A percentile compares a stretch with the other conserved stretches of the same genome.
Conservation (phyloP, 257 asterid species). For the Lycium ferocissimum region DNA sequence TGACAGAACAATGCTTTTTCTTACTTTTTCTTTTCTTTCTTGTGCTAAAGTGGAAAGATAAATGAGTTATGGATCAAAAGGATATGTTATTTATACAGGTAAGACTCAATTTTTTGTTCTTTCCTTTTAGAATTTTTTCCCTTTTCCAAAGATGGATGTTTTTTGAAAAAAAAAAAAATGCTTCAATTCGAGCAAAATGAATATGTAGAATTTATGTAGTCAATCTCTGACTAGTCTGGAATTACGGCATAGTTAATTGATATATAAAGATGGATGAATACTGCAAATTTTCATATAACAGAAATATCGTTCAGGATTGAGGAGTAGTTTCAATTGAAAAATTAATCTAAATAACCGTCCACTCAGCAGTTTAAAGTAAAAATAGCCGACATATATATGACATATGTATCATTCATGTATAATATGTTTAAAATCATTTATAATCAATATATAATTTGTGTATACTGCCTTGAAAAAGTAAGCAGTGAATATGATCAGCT, state of each 20-base stretch:
- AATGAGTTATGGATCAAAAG: slow-evolving; percentile 28
- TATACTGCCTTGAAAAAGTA: not conserved
- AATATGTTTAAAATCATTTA: too few relatives aligned
- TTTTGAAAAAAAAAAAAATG: not conserved
- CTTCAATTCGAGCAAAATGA: not conserved
- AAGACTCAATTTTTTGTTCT: not conserved
- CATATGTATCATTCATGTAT: too few relatives aligned
- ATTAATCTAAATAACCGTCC: too few relatives aligned
- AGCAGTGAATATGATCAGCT: not conserved
- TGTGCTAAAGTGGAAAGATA: slow-evolving; percentile 36
- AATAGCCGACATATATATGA: too few relatives aligned
- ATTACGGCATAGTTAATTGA: not conserved
- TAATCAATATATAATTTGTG: not conserved
- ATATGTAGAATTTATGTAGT: not conserved
- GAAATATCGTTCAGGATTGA: too few relatives aligned
- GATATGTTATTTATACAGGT: not conserved
- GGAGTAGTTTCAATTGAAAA: too few relatives aligned
- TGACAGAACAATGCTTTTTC: slow-evolving; percentile 45
- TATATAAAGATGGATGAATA: not conserved
- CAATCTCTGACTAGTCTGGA: not conserved
- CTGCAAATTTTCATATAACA: too few relatives aligned
- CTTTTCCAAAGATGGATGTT: slow-evolving; percentile 7
- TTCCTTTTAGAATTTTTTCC: not conserved
- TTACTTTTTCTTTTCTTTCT: slow-evolving; percentile 34
- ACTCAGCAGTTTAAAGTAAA: too few relatives aligned